These are phyloP conservation scores for Asterella californica DNA, from an alignment of 225 moss, liverwort and hornwort species.

Conservation along the genomic window DNA sequence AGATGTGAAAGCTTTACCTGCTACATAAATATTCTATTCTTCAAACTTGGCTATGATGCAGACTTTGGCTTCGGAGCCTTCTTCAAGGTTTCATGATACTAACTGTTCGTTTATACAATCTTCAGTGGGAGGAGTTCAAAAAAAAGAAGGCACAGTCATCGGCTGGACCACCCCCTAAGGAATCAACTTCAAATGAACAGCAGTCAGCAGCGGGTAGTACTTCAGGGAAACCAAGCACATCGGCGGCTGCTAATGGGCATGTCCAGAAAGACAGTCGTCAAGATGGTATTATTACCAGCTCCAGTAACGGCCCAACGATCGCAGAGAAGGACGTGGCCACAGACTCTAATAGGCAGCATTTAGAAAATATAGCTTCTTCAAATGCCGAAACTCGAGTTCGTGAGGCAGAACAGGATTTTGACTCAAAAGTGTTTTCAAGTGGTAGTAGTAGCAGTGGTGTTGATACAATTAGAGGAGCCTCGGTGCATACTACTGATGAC, in stretches of 20 bases:
- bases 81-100: background rate
- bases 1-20: too few species aligned
- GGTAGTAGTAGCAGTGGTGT: conserved; percentile 7
- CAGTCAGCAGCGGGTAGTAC: conserved; percentile 1
- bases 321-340: conserved; percentile 14
- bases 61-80: background rate
- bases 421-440: conserved; percentile 17
- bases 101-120: background rate
- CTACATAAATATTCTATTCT: too few species aligned
- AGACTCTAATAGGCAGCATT: conserved; percentile 6
- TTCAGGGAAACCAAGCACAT: conserved; percentile 7
- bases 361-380: background rate
- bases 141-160: conserved; percentile 28
- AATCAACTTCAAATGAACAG: conserved; percentile 8
- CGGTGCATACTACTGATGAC: background rate
- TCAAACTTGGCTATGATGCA: background rate
- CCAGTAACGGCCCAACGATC: conserved; percentile 6
- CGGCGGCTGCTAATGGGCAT: conserved; percentile 28
- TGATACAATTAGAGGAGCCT: background rate
- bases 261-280: background rate
- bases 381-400: background rate
- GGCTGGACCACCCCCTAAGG: conserved; percentile 6
- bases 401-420: conserved; percentile 13
- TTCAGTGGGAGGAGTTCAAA: conserved; percentile 39
- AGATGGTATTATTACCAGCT: background rate